Evolutionary conservation across 805 yeast genomes (phyloP), one percentile per base, ranked within the genome.

Genomic region (Teunomyces aglyptinius): DNA sequence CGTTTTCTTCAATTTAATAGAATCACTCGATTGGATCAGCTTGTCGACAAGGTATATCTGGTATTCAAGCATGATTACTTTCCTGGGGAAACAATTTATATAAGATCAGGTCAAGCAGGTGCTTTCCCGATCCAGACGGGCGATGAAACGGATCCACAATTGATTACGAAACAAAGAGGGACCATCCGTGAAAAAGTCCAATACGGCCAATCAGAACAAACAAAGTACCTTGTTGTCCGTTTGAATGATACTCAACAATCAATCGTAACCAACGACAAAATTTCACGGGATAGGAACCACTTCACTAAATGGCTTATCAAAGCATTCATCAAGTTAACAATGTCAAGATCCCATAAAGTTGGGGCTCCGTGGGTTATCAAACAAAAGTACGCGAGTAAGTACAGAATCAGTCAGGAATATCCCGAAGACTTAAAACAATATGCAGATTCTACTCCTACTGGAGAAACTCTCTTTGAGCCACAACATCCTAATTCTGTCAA

Each of bases 331-430:
- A 87, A 91, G 65, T 76, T 87, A 61, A 78, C 89, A 38, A 77
- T 89, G 61, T 75, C 86, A 6, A 80, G 96, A 46, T 87, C 91
- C 1, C 77, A 85, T 45, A 88, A 86, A 74, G 74, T 84, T 36
- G 97, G 98, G 3, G 92, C 97, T 2, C 98, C 98, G 2, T 94
- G 98, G 98, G 82, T 92, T 16, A 94, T 94, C 12, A 86, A 85
- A 60, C 82, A 80, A 20, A 83, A 84, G 53, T 89, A 80, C 63
- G 94, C 94, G 0, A 74, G 73, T 46, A 76, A 77, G 55, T 89
- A 83, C 61, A 69, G 87, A 53, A 86, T 89, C 15, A 77, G 85
- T 8, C 70, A 74, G 13, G 83, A 75, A 33, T 77, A 75, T 53
- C 89, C 89, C 1, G 73, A 76, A 5, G 78, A 81, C 46, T 64